Evolutionary conservation across 768 basidiomycete species (phyloP), one percentile per base, ranked within the genome.

Genomic region (Brasilioporus rufonigricans): DNA sequence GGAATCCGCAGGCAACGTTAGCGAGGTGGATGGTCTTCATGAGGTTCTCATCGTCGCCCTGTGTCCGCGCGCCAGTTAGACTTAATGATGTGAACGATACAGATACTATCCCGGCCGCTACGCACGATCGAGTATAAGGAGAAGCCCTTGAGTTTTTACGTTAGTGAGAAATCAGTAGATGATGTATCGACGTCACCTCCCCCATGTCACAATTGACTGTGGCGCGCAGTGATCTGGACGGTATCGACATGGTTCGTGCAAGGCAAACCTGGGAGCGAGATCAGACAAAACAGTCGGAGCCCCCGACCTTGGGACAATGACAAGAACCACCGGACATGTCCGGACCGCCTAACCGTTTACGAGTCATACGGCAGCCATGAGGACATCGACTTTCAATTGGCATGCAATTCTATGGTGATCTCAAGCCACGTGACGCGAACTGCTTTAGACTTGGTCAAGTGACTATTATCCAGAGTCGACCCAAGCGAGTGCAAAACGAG

Each of bases 1-100:
- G 86, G 56, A 85, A 86, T 8, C 86, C 85, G 61, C 85, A 87
- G 0, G 86, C 86, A 16, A 86, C 73, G 55, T 86, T 84, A 0
- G 83, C 82, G 14, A 83, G 70, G 59, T 84, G 80, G 27, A 85
- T 81, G 12, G 76, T 78, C 50, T 77, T 73, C 80, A 82, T 81
- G 40, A 83, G 73, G 11, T 69, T 68, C 52, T 77, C 78, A 32
- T 83, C 82, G 33, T 83, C 78, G 8, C 75, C 77, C 81, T n/a
- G n/a, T 82, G 39, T 24, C 23, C 39, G 9, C 3, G 27, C 9
- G 3, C 50, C 46, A 39, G 10, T 52, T 9, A 12, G 26, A 35
- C n/a, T n/a, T 45, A 36, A 18, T 12, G 1, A 50, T 16, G n/a
- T 27, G 1, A 26, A 35, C 12, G 31, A 58, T 5, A 29, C n/a